Evolutionary conservation across 2,329 filamentous ascomycete species (phyloP), one percentile per base, ranked within the genome.

Genomic region (Fonsecaea nubica): DNA sequence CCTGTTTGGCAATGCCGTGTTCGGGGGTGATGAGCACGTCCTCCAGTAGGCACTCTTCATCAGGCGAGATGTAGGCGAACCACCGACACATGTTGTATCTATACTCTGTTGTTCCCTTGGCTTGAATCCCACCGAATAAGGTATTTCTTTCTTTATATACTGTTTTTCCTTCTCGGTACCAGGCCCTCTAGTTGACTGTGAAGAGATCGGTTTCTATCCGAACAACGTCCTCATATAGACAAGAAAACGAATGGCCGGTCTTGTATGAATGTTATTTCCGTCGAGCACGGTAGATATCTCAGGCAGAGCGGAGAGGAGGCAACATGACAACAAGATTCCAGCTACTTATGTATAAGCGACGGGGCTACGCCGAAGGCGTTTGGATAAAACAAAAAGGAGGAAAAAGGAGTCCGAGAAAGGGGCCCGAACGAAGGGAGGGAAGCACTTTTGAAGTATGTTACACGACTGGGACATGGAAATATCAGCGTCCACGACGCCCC

Each of bases 11-110:
- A 5, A 83, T 75, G 18, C 78, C 74, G 68, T 83, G 80, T 30
- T 75, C 42, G 4, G 79, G 79, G 0, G 76, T 80, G 64, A 86
- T 80, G 38, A 86, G 79, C 53, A 86, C 83, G 71, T 86, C 84
- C 64, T 84, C 82, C 9, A 86, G 78, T 53, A 86, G 80, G 74
- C 83, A 85, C 12, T 82, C 81, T 75, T 86, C 84, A 0, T 76
- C 78, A 0, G 79, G 77, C 1, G 83, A 84, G 63, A 86, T 80
- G 71, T 86, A 86, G 21, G 83, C 84, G 69, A 86, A 85, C 84
- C 84, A 86, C 38, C 84, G 83, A 75, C 80, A 81, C 80, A 81
- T 83, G 25, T 58, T 73, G 68, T 42, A 40, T 12, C 8, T 35
- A n/a, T 42, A 21, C 21, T 38, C 13, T 30, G 21, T 32, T 55